Conservation (phyloP, 2,329 filamentous ascomycete genomes). For the Colletotrichum sp. region DNA sequence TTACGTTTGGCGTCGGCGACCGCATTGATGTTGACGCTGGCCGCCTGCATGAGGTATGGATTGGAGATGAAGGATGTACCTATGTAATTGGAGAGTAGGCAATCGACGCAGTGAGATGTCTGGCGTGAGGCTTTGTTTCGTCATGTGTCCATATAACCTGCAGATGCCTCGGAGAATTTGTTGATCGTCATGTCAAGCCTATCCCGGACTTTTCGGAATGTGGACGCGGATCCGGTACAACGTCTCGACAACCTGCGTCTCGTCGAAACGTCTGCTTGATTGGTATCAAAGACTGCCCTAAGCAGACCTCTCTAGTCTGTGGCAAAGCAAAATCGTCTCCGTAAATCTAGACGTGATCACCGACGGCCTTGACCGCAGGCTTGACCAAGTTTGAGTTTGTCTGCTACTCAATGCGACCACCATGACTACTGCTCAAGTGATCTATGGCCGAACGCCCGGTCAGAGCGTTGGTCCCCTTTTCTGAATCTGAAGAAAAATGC, state of each 20-base stretch:
- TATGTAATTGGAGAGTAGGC: conserved; percentile 68
- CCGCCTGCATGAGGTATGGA: conserved; percentile 72
- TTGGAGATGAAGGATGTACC: conserved; percentile 69
- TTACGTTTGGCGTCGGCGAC: conserved; percentile 64
- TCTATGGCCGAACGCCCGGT: conserved; percentile 4
- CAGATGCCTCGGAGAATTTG: neutral
- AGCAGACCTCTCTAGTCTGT: neutral
- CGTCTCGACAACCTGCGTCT: neutral
- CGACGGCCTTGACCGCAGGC: neutral
- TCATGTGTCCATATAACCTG: neutral
- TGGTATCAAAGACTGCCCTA: neutral
- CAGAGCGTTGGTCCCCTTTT: conserved; percentile 7
- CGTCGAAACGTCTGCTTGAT: neutral
- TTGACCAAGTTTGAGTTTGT: neutral
- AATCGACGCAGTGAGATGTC: neutral
- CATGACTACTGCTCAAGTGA: neutral
- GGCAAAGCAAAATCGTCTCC: neutral
- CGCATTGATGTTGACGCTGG: conserved; percentile 71
- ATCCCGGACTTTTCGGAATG: neutral
- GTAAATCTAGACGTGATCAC: neutral
- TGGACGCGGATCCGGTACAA: neutral
- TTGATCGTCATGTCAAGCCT: neutral
- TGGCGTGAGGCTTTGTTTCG: neutral
- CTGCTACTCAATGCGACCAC: neutral
- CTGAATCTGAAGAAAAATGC: neutral